phyloP scores from a whole-genome alignment of 2,329 filamentous ascomycete species.

The Grosmannia huntii region DNA sequence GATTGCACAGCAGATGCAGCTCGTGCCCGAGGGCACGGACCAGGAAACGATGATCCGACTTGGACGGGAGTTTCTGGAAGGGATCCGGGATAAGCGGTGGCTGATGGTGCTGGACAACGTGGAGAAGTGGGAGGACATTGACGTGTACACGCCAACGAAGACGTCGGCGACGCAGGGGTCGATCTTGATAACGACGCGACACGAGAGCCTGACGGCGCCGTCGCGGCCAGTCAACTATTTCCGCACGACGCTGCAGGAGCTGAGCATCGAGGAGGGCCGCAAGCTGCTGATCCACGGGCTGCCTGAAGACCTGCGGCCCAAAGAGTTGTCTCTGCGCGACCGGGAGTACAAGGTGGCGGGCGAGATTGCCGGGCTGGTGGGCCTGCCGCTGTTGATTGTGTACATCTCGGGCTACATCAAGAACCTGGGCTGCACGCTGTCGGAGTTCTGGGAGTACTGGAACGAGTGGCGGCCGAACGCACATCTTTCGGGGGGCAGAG shows the following conservation, averaged over 20 bases:
- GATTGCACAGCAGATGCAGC: conserved; percentile 9
- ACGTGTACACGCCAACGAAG: conserved; percentile 9
- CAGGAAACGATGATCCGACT: conserved; percentile 10
- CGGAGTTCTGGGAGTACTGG: conserved; percentile 12
- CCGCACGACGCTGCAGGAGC: conserved; percentile 5
- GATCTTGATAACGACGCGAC: conserved; percentile 9
- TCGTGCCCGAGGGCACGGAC: conserved; percentile 8
- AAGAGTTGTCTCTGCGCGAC: conserved; percentile 7
- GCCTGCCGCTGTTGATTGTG: conserved; percentile 9
- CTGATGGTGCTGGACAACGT: conserved; percentile 12
- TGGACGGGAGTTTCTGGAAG: conserved; percentile 9
- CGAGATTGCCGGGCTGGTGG: conserved; percentile 5
- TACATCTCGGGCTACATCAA: conserved; percentile 11
- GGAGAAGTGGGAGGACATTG: conserved; percentile 10
- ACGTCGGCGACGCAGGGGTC: conserved; percentile 9
- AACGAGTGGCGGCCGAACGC: conserved; percentile 9
- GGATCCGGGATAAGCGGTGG: conserved; percentile 9
- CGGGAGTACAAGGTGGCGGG: conserved; percentile 9
- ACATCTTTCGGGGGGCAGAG: background rate
- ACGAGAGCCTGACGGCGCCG: conserved; percentile 9
- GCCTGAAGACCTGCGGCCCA: conserved; percentile 7
- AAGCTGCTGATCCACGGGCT: conserved; percentile 8
- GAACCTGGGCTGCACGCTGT: conserved; percentile 7
- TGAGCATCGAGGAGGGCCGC: conserved; percentile 8
- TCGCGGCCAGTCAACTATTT: conserved; percentile 11